Base-by-base conservation (phyloP, 805 yeast genomes). In the Metschnikowia cubensis region DNA sequence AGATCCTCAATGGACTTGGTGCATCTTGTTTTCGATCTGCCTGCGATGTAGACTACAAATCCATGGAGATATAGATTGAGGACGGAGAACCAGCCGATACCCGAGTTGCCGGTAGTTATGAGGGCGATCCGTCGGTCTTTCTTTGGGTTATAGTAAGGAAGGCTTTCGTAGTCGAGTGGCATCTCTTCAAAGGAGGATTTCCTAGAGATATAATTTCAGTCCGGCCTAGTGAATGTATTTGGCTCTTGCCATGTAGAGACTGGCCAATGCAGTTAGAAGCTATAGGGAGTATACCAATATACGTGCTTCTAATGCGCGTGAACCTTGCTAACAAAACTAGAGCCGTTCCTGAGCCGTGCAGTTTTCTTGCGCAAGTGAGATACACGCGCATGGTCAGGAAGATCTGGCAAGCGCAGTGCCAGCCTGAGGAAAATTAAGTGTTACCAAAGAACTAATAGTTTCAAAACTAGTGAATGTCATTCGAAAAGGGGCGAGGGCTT, bases 61-160 rank as follows among this genome's bases (percentile, higher is more conserved):
- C 96, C 96, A 64, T 88, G 96, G 45, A 87, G 70, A 59, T 84
- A 87, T 5, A 89, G 73, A 59, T 87, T 91, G 21, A 87, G 70
- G 7, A 82, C 88, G 0, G 91, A 83, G 62, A 75, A 85, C 73
- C 79, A 88, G 10, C 96, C 96, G 17, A 87, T 79, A 0, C 96
- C 96, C 49, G 85, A 78, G 58, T 84, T 86, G 5, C 94, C 95
- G 1, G 96, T 95, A 0, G 94, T 84, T 31, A 89, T 81, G 6
- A 89, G 69, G 2, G 88, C 90, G 3, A 86, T 83, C 50, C 82
- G 75, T 40, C 87, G 73, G 25, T 77, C 80, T 2, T 54, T 53
- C 1, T 57, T 53, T 0, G 90, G 90, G 56, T 86, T 71, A 56
- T 72, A 67, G 64, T 83, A 87, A 0, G 94, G 91, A 29, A 84